Percentiles rank a stretch among this genome's conserved stretches.
phyloP scores from a whole-genome alignment of 129 eudicot genomes.

The Arctium minus region DNA sequence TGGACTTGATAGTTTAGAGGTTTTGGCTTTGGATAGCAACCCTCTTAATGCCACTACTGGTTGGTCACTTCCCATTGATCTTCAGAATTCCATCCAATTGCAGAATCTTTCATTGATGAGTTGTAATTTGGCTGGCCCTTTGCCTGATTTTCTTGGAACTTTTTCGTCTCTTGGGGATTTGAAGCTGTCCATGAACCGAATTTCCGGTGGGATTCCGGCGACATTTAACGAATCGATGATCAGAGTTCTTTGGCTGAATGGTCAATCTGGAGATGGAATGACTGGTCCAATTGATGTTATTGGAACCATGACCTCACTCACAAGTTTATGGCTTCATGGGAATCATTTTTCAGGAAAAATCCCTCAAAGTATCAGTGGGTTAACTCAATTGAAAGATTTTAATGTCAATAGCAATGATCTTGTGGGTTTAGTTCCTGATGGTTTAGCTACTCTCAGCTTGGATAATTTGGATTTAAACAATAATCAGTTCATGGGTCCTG shows the following conservation, averaged over 20 bases:
- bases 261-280: conserved; percentile 53
- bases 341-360: conserved; percentile 60
- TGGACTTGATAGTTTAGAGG: conserved; percentile 73
- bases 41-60: conserved; percentile 71
- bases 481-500: conserved; percentile 67
- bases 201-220: conserved; percentile 48
- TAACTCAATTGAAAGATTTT: conserved; percentile 45
- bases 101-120: conserved; percentile 49
- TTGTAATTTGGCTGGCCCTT: conserved; percentile 59
- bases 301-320: conserved; percentile 43
- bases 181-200: conserved; percentile 45
- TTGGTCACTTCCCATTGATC: conserved; percentile 67
- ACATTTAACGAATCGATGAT: conserved; percentile 43
- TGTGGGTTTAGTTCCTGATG: conserved; percentile 52
- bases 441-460: conserved; percentile 42
- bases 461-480: conserved; percentile 47
- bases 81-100: conserved; percentile 60
- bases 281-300: conserved; percentile 56
- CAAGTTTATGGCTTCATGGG: conserved; percentile 67
- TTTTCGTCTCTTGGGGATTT: conserved; percentile 45
- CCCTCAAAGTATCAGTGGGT: conserved; percentile 42
- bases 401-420: conserved; percentile 51
- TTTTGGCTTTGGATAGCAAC: conserved; percentile 68
- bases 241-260: conserved; percentile 60
- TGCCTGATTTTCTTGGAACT: conserved; percentile 60